Evolutionary conservation across 805 yeast species (phyloP).

Genomic region (Zygosaccharomyces lentus): DNA sequence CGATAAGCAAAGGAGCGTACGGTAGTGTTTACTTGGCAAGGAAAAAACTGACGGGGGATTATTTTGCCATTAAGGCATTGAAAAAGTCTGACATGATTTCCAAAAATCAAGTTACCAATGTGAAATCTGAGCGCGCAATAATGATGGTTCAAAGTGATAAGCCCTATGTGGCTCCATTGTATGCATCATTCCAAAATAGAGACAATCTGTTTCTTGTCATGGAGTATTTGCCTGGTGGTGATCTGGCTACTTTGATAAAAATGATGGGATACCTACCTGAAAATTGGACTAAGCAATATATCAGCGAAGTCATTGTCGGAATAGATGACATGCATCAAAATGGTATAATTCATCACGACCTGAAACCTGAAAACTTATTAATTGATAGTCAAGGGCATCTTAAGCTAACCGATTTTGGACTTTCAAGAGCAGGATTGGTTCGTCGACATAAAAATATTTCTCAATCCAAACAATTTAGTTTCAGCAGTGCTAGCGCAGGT

Average conservation of each 20-base stretch:
- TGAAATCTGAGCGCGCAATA: slow-evolving; percentile 92
- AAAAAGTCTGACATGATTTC: slow-evolving; percentile 95
- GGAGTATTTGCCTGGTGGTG: slow-evolving; percentile 97
- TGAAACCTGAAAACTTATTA: slow-evolving; percentile 89
- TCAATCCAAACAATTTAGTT: slow-evolving; percentile 9
- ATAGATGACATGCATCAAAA: slow-evolving; percentile 82
- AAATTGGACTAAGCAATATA: slow-evolving; percentile 79
- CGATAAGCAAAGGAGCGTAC: slow-evolving; percentile 95
- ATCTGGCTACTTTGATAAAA: slow-evolving; percentile 79
- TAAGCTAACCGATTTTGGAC: slow-evolving; percentile 92
- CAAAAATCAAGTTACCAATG: slow-evolving; percentile 92
- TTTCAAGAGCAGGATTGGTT: slow-evolving; percentile 82
- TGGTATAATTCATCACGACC: slow-evolving; percentile 90
- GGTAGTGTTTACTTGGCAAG: slow-evolving; percentile 90
- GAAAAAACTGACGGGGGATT: slow-evolving; percentile 83
- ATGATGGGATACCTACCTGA: slow-evolving; percentile 79
- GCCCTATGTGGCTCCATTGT: slow-evolving; percentile 86
- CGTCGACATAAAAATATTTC: slow-evolving; percentile 58
- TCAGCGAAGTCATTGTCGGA: slow-evolving; percentile 87
- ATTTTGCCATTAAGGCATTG: slow-evolving; percentile 89
- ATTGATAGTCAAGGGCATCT: slow-evolving; percentile 86
- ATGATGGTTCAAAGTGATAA: slow-evolving; percentile 95
- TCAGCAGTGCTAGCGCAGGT: slow-evolving; percentile 7
- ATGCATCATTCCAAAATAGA: slow-evolving; percentile 81
- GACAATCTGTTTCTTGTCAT: slow-evolving; percentile 87